These are phyloP conservation scores for Plenodomus tracheiphilus DNA, from an alignment of 2,329 filamentous ascomycete species.

Conservation along the genomic window DNA sequence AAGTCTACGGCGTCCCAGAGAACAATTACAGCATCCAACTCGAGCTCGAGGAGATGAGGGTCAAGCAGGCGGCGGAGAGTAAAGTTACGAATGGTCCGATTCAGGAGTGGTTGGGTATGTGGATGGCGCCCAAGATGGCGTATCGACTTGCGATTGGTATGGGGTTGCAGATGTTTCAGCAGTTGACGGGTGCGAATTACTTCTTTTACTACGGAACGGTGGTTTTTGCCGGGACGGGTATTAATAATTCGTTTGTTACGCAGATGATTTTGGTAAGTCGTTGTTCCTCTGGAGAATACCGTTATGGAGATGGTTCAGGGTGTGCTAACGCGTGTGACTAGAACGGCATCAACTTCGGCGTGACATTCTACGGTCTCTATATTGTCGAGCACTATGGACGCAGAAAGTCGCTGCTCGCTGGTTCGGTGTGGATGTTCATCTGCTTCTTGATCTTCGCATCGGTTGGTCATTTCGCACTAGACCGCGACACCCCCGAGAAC, in stretches of 20 bases:
- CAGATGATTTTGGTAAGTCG: constrained; percentile 49
- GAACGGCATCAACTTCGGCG: constrained; percentile 51
- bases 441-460: constrained; percentile 61
- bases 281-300: no score
- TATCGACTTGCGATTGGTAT: constrained; percentile 66
- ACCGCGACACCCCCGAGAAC: constrained; percentile 33
- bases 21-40: constrained; percentile 57
- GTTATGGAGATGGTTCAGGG: neutral
- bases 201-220: constrained; percentile 56
- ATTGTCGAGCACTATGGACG: constrained; percentile 53
- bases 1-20: constrained; percentile 57
- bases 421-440: constrained; percentile 52
- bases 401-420: constrained; percentile 49
- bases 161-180: constrained; percentile 65
- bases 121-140: constrained; percentile 67
- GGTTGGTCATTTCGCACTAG: constrained; percentile 49
- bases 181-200: constrained; percentile 63
- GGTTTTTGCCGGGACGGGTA: constrained; percentile 46
- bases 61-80: constrained; percentile 56
- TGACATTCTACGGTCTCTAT: constrained; percentile 50
- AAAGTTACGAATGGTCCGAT: constrained; percentile 46
- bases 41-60: constrained; percentile 59
- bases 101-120: constrained; percentile 58
- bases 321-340: constrained; percentile 5
- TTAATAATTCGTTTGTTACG: constrained; percentile 50